Conservation (phyloP, 2,329 filamentous ascomycete species). For the Akanthomyces dipterigenus region DNA sequence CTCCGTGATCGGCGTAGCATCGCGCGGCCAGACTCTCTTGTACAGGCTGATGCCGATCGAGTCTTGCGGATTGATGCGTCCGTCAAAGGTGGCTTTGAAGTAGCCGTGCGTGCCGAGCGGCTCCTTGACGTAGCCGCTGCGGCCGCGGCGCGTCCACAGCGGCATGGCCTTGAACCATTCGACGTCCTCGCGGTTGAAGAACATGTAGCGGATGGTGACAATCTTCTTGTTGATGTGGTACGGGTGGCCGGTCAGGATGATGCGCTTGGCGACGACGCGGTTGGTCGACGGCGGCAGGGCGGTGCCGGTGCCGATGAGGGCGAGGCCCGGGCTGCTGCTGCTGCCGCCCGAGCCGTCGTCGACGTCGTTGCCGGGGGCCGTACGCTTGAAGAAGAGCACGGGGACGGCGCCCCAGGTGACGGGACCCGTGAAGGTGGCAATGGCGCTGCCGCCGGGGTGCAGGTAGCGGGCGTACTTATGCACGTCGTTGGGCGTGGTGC, state of each 20-base stretch:
- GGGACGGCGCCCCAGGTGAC: conserved; percentile 91
- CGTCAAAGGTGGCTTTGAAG: conserved; percentile 98
- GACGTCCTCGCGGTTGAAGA: conserved; percentile 94
- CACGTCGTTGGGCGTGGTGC: conserved; percentile 89
- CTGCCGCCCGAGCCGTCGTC: conserved; percentile 35
- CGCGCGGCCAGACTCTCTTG: conserved; percentile 76
- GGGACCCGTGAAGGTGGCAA: conserved; percentile 85
- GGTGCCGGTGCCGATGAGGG: conserved; percentile 81
- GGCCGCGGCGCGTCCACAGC: conserved; percentile 84
- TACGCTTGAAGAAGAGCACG: conserved; percentile 75
- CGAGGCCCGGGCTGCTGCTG: conserved; percentile 49
- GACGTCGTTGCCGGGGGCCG: conserved; percentile 36
- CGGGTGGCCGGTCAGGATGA: conserved; percentile 90
- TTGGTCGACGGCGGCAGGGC: conserved; percentile 67
- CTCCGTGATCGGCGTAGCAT: conserved; percentile 44
- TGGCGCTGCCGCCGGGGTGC: conserved; percentile 81
- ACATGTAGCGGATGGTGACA: conserved; percentile 98
- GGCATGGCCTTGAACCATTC: conserved; percentile 97
- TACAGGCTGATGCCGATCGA: conserved; percentile 85
- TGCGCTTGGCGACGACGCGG: conserved; percentile 86
- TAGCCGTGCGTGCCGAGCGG: conserved; percentile 95
- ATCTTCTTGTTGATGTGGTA: conserved; percentile 99
- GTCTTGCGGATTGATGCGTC: conserved; percentile 91
- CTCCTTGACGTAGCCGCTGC: conserved; percentile 91
- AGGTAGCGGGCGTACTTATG: conserved; percentile 94